Conservation (phyloP, 2,329 filamentous ascomycete genomes). For the Trematosphaeria pertusa region DNA sequence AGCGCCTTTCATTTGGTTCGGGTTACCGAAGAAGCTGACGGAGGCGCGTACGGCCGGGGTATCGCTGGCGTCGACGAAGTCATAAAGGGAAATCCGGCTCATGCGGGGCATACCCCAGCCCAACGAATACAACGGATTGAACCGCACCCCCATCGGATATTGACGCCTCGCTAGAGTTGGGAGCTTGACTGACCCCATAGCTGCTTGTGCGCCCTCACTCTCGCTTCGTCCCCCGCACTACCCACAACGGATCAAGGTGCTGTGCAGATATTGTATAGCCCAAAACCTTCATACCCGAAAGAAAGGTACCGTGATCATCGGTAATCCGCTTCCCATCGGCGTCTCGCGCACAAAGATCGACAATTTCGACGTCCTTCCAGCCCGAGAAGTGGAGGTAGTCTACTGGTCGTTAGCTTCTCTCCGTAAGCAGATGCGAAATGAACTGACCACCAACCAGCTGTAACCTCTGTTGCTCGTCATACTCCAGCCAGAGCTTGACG, state of each 20-base stretch:
- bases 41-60: no score
- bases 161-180: no score
- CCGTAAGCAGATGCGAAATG: background rate
- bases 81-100: no score
- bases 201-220: no score
- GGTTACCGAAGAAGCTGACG: no score
- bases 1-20: no score
- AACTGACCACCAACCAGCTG: constrained; percentile 55
- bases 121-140: no score
- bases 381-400: constrained; percentile 60
- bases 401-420: constrained; percentile 4
- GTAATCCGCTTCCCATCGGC: constrained; percentile 26
- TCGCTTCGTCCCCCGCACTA: constrained; percentile 31
- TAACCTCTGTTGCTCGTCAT: constrained; percentile 55
- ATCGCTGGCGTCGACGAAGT: no score
- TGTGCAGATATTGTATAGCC: constrained; percentile 14
- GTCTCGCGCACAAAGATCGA: constrained; percentile 57
- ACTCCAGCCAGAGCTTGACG: constrained; percentile 56
- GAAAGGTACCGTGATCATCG: constrained; percentile 28
- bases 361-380: constrained; percentile 61
- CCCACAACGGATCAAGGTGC: constrained; percentile 37
- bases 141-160: no score
- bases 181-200: no score
- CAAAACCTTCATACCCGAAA: constrained; percentile 9
- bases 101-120: no score